Evolutionary conservation across 345 rosid species (phyloP), one percentile per base, ranked within the genome.

Genomic region (Aurinia saxatilis): DNA sequence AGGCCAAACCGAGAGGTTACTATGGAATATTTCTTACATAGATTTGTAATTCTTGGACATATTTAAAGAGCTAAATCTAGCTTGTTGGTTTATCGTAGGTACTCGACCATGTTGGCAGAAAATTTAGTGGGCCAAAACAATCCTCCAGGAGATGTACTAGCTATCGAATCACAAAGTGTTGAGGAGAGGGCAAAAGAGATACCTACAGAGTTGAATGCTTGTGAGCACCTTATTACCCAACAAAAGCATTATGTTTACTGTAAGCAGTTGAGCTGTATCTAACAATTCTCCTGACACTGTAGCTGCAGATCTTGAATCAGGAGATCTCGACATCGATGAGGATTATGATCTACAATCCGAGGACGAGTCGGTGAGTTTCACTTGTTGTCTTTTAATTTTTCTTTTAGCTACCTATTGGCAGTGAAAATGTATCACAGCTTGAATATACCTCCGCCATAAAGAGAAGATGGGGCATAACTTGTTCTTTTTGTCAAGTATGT

Each of bases 91-190:
- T 50, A 44, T 72, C 71, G 67, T 56, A 95, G 99, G 83, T 95
- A 95, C 83, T 95, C 99, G 54, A 90, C 97, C 38, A 95, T 95
- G 99, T 78, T 95, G 60, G 99, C 99, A 21, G 99, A 95, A 84
- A 95, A 95, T 77, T 79, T 95, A 60, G 87, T 71, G 64, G 62
- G 61, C 53, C 80, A 71, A 64, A 83, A 59, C 37, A 19, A 58
- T 70, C 36, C 81, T 52, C 39, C 64, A 17, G 69, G 47, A 65
- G 57, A 69, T 63, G 65, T 67, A 48, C 48, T 60, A 14, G 65
- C 51, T 50, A 71, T 63, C 5, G 65, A 68, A 21, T 55, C 73
- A 50, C 70, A 54, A 77, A 75, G 63, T 66, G 69, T 51, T 36
- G 77, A 77, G 50, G 71, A 63, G 59, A 69, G 70, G 59, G 55